phyloP scores from a whole-genome alignment of 768 basidiomycete genomes.

The Serendipita vermifera region DNA sequence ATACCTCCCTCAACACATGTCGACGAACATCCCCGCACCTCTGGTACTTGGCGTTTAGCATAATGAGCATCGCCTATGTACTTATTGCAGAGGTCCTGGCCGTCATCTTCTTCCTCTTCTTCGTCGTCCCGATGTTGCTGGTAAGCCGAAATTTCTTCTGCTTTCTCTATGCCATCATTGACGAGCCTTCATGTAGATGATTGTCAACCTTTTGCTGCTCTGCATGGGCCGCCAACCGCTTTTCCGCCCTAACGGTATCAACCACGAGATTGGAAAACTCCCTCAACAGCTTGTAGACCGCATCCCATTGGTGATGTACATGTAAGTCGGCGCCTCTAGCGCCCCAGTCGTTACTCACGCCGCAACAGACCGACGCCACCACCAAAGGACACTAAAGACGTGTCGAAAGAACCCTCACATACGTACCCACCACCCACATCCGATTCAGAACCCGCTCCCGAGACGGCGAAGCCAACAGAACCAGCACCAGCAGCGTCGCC shows the following conservation, averaged over 20 bases:
- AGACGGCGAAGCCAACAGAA: neutral
- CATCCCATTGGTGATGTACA: constrained; percentile 77
- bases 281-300: constrained; percentile 57
- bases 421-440: neutral
- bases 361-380: neutral
- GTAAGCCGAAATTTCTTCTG: constrained; percentile 47
- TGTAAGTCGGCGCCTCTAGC: constrained; percentile 20
- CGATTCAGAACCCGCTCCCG: neutral
- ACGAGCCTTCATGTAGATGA: constrained; percentile 32
- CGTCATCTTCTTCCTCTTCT: constrained; percentile 62
- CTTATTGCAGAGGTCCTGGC: constrained; percentile 59
- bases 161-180: constrained; percentile 12
- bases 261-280: constrained; percentile 66
- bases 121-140: constrained; percentile 65
- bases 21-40: constrained; percentile 62
- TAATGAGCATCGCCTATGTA: constrained; percentile 67
- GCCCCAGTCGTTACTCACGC: neutral
- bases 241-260: constrained; percentile 58
- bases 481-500: no score
- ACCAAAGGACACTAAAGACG: neutral
- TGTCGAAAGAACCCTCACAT: neutral
- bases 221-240: constrained; percentile 70
- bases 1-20: constrained; percentile 62
- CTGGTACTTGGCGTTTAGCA: constrained; percentile 78
- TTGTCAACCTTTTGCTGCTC: constrained; percentile 67